Percentiles rank a stretch among this genome's conserved stretches.
Conservation (phyloP, 371 early-diverging fungal species). For the Fennellomyces sp. region DNA sequence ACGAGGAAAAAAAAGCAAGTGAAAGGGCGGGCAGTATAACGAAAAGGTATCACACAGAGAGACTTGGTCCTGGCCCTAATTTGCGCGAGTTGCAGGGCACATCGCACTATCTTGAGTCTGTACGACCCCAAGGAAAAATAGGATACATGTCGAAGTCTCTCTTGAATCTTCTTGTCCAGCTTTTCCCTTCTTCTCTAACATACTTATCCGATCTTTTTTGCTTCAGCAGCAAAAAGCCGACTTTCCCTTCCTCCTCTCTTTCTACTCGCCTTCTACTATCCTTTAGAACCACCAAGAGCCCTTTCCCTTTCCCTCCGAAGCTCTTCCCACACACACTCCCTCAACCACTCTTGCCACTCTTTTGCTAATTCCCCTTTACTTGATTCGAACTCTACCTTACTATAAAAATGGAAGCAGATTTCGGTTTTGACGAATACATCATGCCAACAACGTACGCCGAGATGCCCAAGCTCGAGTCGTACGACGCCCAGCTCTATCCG, state of each 20-base stretch:
- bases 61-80: background rate
- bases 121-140: background rate
- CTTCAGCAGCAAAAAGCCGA: background rate
- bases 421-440: slow-evolving; percentile 54
- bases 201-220: background rate
- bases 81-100: background rate
- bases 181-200: background rate
- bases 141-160: background rate
- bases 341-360: background rate
- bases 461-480: slow-evolving; percentile 38
- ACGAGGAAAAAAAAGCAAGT: background rate
- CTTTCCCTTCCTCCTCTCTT: slow-evolving; percentile 1
- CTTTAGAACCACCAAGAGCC: background rate
- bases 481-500: slow-evolving; percentile 45
- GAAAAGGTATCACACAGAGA: background rate
- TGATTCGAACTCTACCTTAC: background rate
- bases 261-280: slow-evolving; percentile 2
- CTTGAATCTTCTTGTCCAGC: background rate
- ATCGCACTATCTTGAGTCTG: background rate
- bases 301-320: background rate
- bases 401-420: slow-evolving; percentile 36
- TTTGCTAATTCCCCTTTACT: background rate
- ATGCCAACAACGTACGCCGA: slow-evolving; percentile 42
- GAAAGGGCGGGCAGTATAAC: no score
- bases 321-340: slow-evolving; percentile 6